Evolutionary conservation across 495 filamentous ascomycete species (phyloP), one percentile per base, ranked within the genome.

Genomic region (Aspergillus leporis): DNA sequence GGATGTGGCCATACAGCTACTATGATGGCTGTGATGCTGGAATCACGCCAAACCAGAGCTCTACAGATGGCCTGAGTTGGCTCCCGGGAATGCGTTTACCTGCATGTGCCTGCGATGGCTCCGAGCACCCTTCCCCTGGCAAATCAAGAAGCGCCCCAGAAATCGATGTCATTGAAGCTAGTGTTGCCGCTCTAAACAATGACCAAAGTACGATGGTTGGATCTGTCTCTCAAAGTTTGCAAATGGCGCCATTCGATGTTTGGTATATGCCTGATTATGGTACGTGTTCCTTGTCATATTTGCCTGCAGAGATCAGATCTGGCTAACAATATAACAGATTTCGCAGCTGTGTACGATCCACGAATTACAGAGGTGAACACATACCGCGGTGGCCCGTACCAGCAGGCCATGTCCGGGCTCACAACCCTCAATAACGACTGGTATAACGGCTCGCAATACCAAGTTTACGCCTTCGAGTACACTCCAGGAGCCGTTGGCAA

Each of bases 1-100:
- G 88, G n/a, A 74, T 89, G 66, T 90, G 87, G 89, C 89, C 89
- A 2, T 92, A 90, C 73, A 90, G 86, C 64, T 92, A 92, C 66
- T 73, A 85, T 49, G 81, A 91, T 61, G 71, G 79, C 32, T 92
- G 89, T 63, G 89, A 92, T 68, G 81, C 80, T 6, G 89, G 89
- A 30, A 90, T 92, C 63, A 90, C 89, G 4, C 80, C 86, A n/a
- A 91, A 91, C 62, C 89, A 91, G 64, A 90, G 87, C 59, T 77
- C 80, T 16, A 70, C 76, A 0, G 87, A 90, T 69, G 89, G 89
- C 13, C 67, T 90, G 48, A 91, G 78, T 64, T 85, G 71, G 56
- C 75, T 92, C 6, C 89, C 89, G 1, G 89, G 89, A 23, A 91
- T 91, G 88, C 78, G 85, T 52, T 69, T 92, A 21, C 87, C 89